Percentiles rank a stretch among this genome's conserved stretches.
These are phyloP conservation scores for Penicillium sp. DNA, from an alignment of 2,329 filamentous ascomycete genomes.

Conservation along the genomic window DNA sequence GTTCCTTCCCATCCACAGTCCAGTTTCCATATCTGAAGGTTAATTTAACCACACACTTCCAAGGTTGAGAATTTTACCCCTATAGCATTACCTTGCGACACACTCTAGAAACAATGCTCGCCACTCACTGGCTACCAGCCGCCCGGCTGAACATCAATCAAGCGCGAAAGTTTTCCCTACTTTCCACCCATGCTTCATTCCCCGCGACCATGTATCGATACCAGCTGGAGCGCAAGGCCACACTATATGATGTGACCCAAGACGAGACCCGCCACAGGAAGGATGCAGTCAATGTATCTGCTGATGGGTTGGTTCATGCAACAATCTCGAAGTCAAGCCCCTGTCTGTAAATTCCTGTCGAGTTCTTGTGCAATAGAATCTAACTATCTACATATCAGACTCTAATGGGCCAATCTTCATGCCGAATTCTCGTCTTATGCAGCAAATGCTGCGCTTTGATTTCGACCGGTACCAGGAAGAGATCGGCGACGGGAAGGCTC, in stretches of 20 bases:
- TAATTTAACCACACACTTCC: background rate
- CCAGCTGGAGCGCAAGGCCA: constrained; percentile 5
- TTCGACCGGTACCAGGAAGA: constrained; percentile 8
- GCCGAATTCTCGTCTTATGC: constrained; percentile 10
- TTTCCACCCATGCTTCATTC: constrained; percentile 7
- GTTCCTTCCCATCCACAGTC: background rate
- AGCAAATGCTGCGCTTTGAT: constrained; percentile 11
- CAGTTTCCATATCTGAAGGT: background rate
- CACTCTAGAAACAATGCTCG: background rate
- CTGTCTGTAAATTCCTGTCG: background rate
- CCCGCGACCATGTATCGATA: constrained; percentile 10
- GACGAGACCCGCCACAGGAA: constrained; percentile 9
- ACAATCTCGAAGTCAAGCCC: constrained; percentile 7
- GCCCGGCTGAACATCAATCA: constrained; percentile 3
- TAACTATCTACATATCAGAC: background rate
- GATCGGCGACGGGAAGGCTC: background rate
- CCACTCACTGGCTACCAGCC: constrained; percentile 2
- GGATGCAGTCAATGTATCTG: constrained; percentile 3
- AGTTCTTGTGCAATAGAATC: background rate
- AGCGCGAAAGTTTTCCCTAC: constrained; percentile 2
- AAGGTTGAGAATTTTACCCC: background rate
- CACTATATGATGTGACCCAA: constrained; percentile 5
- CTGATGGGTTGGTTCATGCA: constrained; percentile 7
- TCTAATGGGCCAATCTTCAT: constrained; percentile 10
- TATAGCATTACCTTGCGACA: background rate